A percentile compares a stretch with the other conserved stretches of the same genome.
Conservation (phyloP, 768 basidiomycete species). For the Russula vinacea region DNA sequence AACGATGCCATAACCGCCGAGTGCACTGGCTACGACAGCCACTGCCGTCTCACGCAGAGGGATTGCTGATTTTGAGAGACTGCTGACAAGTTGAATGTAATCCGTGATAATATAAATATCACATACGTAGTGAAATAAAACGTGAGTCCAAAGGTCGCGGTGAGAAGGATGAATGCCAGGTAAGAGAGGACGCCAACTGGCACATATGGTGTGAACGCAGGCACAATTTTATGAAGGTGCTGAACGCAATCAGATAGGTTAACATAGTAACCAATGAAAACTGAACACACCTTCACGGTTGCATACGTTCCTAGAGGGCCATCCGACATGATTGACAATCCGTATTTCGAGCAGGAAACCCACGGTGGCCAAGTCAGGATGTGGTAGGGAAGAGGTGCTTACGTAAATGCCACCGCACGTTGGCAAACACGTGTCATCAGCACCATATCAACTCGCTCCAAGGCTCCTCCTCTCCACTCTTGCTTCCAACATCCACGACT, state of each 20-base stretch:
- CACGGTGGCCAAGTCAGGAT: neutral
- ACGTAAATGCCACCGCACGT: slow-evolving; percentile 40
- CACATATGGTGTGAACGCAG: slow-evolving; percentile 68
- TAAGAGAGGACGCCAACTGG: slow-evolving; percentile 67
- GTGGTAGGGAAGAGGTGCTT: slow-evolving; percentile 33
- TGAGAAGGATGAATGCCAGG: slow-evolving; percentile 69
- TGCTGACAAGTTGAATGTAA: slow-evolving; percentile 36
- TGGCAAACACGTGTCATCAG: slow-evolving; percentile 67
- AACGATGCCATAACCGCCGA: slow-evolving; percentile 87
- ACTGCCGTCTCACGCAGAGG: slow-evolving; percentile 66
- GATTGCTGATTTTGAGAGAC: slow-evolving; percentile 70
- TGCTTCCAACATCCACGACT: slow-evolving; percentile 25
- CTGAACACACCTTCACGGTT: slow-evolving; percentile 47
- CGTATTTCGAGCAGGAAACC: slow-evolving; percentile 3
- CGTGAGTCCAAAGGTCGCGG: slow-evolving; percentile 74
- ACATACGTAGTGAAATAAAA: slow-evolving; percentile 90
- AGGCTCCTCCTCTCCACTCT: slow-evolving; percentile 27
- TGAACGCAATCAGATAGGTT: slow-evolving; percentile 31
- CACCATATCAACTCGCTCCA: slow-evolving; percentile 37
- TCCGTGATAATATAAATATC: slow-evolving; percentile 12
- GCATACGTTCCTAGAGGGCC: slow-evolving; percentile 40
- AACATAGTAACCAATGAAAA: neutral
- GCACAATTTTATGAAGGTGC: slow-evolving; percentile 63
- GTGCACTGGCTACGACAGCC: slow-evolving; percentile 66
- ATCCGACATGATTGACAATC: slow-evolving; percentile 47